A percentile compares a stretch with the other conserved stretches of the same genome.
Conservation (phyloP, 306 rosid species). For the Fragaria iinumae region DNA sequence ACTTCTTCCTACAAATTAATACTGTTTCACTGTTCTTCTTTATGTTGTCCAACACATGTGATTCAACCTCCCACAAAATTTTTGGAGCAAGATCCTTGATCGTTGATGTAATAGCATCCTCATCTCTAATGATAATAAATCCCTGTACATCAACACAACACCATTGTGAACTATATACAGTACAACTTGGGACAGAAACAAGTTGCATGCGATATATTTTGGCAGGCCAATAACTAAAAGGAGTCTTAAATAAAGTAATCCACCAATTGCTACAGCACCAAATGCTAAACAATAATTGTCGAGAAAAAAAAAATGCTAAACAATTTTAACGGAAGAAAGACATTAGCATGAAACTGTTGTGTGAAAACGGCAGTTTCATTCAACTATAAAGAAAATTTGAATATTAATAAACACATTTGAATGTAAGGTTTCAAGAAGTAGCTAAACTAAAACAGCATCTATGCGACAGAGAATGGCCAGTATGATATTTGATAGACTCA, state of each 20-base stretch:
- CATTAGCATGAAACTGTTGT: not conserved
- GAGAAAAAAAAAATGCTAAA: no score
- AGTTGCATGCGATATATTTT: not conserved
- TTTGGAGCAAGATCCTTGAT: conserved; percentile 61
- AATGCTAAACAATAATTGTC: not conserved
- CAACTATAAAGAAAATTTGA: not conserved
- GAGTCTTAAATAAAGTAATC: not conserved
- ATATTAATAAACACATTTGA: not conserved
- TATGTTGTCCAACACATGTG: conserved; percentile 54
- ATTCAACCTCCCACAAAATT: conserved; percentile 74
- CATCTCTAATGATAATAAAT: conserved; percentile 73
- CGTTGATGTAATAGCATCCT: conserved; percentile 48
- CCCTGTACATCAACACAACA: conserved; percentile 53
- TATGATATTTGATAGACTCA: not conserved
- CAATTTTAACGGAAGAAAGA: not conserved
- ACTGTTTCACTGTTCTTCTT: conserved; percentile 68
- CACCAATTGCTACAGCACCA: not conserved
- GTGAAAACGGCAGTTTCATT: not conserved
- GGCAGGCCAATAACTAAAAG: not conserved
- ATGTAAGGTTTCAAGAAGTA: not conserved
- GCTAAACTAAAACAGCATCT: not conserved
- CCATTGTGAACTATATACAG: not conserved
- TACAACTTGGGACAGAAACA: not conserved
- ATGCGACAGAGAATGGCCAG: not conserved
- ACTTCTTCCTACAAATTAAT: conserved; percentile 78